phyloP scores from a whole-genome alignment of 352 stramenopile species.

The Hyaloperonospora brassicae region DNA sequence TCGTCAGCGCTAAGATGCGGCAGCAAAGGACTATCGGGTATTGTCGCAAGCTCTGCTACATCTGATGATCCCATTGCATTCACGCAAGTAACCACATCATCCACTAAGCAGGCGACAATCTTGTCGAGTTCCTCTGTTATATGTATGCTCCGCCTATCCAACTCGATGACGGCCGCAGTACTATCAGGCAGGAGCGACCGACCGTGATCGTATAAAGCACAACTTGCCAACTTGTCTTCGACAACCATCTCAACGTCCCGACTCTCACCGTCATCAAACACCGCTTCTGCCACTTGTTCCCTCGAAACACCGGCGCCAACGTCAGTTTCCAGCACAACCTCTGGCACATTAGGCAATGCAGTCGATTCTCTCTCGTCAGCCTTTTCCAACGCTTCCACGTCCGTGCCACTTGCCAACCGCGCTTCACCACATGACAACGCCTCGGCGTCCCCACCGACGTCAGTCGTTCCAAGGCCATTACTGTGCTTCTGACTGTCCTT shows the following conservation, averaged over 20 bases:
- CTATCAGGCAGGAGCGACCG: not conserved
- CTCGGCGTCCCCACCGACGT: not conserved
- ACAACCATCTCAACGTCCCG: constrained; percentile 10
- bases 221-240: not conserved
- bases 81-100: constrained; percentile 5
- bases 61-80: not conserved
- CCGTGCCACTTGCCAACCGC: not conserved
- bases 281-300: not conserved
- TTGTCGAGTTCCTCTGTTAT: constrained; percentile 7
- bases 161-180: not conserved
- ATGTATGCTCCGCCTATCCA: not conserved
- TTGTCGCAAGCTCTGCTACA: constrained; percentile 7
- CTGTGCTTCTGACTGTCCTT: not conserved
- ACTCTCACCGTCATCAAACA: not conserved
- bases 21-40: constrained; percentile 10
- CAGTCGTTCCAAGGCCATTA: not conserved
- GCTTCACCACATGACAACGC: constrained; percentile 1
- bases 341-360: not conserved
- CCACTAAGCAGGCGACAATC: constrained; percentile 9
- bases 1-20: constrained; percentile 28
- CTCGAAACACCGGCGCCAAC: not conserved
- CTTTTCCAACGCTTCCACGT: not conserved
- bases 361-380: not conserved
- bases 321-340: not conserved
- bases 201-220: not conserved